These are phyloP conservation scores for Calonectria henricotiae DNA, from an alignment of 2,329 filamentous ascomycete species.

Conservation along the genomic window DNA sequence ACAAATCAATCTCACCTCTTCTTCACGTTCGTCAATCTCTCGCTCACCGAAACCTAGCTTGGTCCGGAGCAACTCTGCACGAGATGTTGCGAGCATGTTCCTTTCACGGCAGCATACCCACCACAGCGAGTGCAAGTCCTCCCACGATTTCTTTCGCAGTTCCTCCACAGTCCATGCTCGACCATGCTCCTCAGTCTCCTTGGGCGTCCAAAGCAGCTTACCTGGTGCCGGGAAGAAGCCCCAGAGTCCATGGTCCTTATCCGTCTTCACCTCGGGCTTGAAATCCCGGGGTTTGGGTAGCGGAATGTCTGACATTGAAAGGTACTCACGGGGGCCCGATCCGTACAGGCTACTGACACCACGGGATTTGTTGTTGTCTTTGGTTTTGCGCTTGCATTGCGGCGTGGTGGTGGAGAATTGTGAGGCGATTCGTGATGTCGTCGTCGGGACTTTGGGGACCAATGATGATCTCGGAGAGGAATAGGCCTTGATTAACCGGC, in stretches of 20 bases:
- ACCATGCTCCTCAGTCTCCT: conserved; percentile 81
- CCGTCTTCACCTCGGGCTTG: conserved; percentile 72
- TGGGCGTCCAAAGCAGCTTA: conserved; percentile 80
- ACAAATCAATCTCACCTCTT: conserved; percentile 70
- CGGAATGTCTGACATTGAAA: conserved; percentile 81
- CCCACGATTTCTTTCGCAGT: conserved; percentile 91
- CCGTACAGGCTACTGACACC: conserved; percentile 87
- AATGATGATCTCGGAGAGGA: conserved; percentile 34
- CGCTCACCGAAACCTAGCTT: conserved; percentile 82
- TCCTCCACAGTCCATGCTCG: conserved; percentile 89
- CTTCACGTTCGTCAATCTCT: conserved; percentile 77
- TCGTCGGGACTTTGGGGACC: conserved; percentile 34
- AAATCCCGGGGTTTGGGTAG: conserved; percentile 80
- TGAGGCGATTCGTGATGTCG: conserved; percentile 47
- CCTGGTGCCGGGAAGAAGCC: conserved; percentile 86
- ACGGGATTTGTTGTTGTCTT: conserved; percentile 85
- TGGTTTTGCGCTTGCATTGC: conserved; percentile 67
- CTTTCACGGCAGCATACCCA: conserved; percentile 94
- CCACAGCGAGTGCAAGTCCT: conserved; percentile 93
- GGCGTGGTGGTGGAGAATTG: conserved; percentile 71
- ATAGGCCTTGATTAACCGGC: conserved; percentile 47
- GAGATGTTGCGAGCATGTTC: conserved; percentile 89
- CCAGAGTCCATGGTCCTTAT: conserved; percentile 90
- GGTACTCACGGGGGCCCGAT: conserved; percentile 81
- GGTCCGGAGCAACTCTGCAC: conserved; percentile 77